A percentile compares a stretch with the other conserved stretches of the same genome.
phyloP scores from a whole-genome alignment of 371 early-diverging fungal species.

The Mucor saturninus region DNA sequence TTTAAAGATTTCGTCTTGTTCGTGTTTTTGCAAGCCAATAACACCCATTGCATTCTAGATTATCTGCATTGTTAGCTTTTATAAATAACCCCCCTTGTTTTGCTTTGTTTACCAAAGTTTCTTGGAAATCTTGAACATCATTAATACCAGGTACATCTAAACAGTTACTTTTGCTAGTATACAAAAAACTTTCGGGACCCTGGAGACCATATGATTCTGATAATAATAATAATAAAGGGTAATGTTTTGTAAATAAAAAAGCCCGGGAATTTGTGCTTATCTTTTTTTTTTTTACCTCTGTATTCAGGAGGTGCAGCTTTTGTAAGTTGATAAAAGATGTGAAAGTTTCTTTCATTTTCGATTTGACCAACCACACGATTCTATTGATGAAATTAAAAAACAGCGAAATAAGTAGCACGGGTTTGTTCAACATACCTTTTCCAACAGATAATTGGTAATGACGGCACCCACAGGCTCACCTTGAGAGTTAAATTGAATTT shows the following conservation, averaged over 20 bases:
- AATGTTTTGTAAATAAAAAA: not conserved
- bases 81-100: not conserved
- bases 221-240: too few species aligned
- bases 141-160: constrained; percentile 84
- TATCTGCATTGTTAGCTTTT: not conserved
- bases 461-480: constrained; percentile 97
- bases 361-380: constrained; percentile 96
- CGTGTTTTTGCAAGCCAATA: constrained; percentile 74
- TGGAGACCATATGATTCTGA: constrained; percentile 77
- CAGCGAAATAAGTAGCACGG: too few species aligned
- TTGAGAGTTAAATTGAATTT: constrained; percentile 93
- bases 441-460: constrained; percentile 98
- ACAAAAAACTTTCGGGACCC: constrained; percentile 82
- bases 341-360: constrained; percentile 96
- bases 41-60: constrained; percentile 77
- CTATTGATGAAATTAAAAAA: constrained; percentile 30
- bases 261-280: not conserved
- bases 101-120: constrained; percentile 62
- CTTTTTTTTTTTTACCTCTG: constrained; percentile 48
- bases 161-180: constrained; percentile 78
- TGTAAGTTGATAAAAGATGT: constrained; percentile 94
- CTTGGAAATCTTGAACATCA: constrained; percentile 75
- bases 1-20: constrained; percentile 81
- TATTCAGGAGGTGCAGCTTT: constrained; percentile 79
- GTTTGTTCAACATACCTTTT: constrained; percentile 71